These are phyloP conservation scores for Coccomyxa subellipsoidea DNA, from an alignment of 163 green algal species.

Conservation along the genomic window DNA sequence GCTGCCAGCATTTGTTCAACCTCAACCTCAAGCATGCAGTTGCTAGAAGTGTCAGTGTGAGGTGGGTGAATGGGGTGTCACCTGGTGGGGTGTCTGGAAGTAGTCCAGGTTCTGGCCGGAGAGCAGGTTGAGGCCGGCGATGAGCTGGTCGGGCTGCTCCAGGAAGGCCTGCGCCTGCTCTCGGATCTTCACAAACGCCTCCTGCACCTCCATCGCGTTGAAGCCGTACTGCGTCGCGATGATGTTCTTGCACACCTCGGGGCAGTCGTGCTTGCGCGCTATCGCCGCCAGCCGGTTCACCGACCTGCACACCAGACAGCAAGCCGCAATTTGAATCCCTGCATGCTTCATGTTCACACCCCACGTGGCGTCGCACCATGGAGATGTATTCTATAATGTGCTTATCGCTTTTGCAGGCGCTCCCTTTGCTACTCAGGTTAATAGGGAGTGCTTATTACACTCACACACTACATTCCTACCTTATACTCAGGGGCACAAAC, in stretches of 20 bases:
- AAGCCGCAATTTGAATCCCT: too few species aligned
- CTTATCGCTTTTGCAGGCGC: too few species aligned
- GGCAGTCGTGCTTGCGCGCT: conserved; percentile 70
- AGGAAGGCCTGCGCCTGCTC: conserved; percentile 90
- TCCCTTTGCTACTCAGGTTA: too few species aligned
- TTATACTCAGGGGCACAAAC: too few species aligned
- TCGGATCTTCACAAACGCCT: conserved; percentile 95
- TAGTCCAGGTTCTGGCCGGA: conserved; percentile 96
- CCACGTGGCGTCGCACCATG: too few species aligned
- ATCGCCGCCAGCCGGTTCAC: conserved; percentile 66
- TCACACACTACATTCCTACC: too few species aligned
- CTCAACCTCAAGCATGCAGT: too few species aligned
- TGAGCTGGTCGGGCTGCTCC: conserved; percentile 55
- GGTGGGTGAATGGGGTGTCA: conserved; percentile 41
- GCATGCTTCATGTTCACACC: too few species aligned
- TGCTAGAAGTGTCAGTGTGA: not conserved
- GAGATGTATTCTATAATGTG: too few species aligned
- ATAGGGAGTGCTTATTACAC: too few species aligned
- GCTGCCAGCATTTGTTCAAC: too few species aligned
- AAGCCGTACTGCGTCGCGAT: conserved; percentile 95
- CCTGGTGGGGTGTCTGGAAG: conserved; percentile 86
- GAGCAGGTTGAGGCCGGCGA: conserved; percentile 84
- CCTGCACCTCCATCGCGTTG: conserved; percentile 96
- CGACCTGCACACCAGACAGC: not conserved
- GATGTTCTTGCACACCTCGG: conserved; percentile 74